Conservation (phyloP, 768 basidiomycete genomes). For the Dendrothele bispora region DNA sequence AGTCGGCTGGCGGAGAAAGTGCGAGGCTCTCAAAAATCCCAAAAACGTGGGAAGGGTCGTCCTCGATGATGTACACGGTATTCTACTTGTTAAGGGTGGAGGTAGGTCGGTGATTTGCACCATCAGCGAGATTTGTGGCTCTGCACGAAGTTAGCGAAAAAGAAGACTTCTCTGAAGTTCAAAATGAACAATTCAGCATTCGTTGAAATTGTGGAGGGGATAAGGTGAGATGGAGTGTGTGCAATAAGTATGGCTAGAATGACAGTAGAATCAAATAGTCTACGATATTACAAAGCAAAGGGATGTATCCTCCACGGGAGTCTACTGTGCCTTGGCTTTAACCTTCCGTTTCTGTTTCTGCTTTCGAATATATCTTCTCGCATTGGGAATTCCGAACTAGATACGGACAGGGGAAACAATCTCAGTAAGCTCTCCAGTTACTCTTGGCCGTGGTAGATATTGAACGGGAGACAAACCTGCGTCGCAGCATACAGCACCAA, state of each 20-base stretch:
- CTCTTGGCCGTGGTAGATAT: neutral
- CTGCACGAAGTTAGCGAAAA: neutral
- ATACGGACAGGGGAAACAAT: conserved; percentile 14
- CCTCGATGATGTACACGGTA: neutral
- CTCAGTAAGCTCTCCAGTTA: conserved; percentile 12
- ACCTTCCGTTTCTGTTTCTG: conserved; percentile 33
- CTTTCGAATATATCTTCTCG: conserved; percentile 51
- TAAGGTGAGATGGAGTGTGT: neutral
- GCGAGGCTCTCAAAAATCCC: conserved; percentile 4
- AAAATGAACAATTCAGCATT: too few species aligned
- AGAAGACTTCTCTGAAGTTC: neutral
- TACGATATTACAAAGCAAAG: too few species aligned
- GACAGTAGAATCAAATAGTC: too few species aligned
- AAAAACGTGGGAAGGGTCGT: neutral
- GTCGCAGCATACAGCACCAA: conserved; percentile 69
- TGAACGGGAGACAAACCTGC: conserved; percentile 45
- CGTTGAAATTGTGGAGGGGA: neutral
- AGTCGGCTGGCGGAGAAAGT: conserved; percentile 8
- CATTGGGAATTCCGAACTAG: conserved; percentile 67
- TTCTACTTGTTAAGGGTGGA: neutral
- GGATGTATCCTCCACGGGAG: neutral
- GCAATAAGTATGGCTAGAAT: too few species aligned
- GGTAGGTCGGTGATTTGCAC: conserved; percentile 5
- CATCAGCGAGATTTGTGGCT: neutral
- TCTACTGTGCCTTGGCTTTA: conserved; percentile 30